These are phyloP conservation scores for Symbiodinium pilosum DNA, from an alignment of 73 alveolate species.

Conservation along the genomic window DNA sequence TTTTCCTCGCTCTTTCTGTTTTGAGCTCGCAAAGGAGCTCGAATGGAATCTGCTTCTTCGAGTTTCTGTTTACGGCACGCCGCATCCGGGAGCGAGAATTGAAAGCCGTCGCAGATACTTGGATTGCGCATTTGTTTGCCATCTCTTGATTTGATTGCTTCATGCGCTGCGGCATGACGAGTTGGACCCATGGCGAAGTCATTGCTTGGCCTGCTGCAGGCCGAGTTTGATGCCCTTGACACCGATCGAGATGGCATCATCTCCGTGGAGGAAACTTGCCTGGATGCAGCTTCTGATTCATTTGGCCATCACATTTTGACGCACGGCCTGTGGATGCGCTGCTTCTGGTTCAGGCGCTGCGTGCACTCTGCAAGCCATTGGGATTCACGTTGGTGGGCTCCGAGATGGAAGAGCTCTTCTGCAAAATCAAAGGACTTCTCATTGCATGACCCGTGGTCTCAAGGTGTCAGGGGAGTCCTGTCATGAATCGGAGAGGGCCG, in stretches of 20 bases:
- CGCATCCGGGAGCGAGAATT: slow-evolving; percentile 46
- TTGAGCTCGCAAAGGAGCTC: background rate
- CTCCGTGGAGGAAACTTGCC: background rate
- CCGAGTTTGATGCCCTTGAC: slow-evolving; percentile 8
- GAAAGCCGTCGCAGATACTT: slow-evolving; percentile 19
- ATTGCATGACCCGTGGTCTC: background rate
- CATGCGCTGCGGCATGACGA: too few species aligned
- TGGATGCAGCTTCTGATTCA: background rate
- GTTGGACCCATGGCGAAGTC: background rate
- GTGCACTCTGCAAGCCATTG: slow-evolving; percentile 23
- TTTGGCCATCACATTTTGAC: background rate
- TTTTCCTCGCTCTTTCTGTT: too few species aligned
- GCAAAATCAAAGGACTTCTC: background rate
- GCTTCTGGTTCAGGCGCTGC: background rate
- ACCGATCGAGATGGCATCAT: background rate
- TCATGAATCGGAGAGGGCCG: too few species aligned
- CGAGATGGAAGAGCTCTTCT: slow-evolving; percentile 37
- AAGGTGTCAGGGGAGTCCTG: too few species aligned
- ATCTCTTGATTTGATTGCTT: background rate
- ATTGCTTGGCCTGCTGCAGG: background rate
- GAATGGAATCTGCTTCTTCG: slow-evolving; percentile 52
- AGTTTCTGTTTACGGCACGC: slow-evolving; percentile 44
- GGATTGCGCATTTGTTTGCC: background rate
- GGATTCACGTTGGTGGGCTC: slow-evolving; percentile 43
- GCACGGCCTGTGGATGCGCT: background rate